Evolutionary conservation across 108 stramenopile genomes (phyloP), one percentile per base, ranked within the genome.

Genomic region (Nannochloropsis oceanica): DNA sequence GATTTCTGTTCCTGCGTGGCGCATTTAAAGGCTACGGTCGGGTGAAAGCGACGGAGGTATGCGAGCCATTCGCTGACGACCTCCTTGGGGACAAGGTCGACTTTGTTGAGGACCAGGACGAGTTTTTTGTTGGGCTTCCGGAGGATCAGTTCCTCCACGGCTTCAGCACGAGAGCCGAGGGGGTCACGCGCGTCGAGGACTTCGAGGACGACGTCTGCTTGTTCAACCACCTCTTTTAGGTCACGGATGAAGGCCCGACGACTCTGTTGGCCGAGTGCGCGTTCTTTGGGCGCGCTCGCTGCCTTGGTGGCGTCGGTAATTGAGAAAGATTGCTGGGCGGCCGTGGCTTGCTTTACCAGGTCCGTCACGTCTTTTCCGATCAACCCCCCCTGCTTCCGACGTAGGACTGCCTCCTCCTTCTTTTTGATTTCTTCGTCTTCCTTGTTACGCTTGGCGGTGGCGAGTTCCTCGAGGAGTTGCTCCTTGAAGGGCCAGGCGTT

Each of bases 111-210:
- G 5, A 99, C 98, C n/a, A 98, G 87, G 14, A 99, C 97, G 92
- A 99, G 94, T 9, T 93, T 91, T 87, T 99, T 99, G 88, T 95
- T 95, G 25, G 92, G 87, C 81, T 94, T 94, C 26, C 92, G 88
- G 81, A 96, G 84, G 73, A 96, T 95, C 43, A 94, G 91, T 46
- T 95, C 93, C 87, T 97, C 96, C 79, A 99, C 91, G 24, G 94
- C 92, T 42, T 93, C 91, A 11, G 87, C 84, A 13, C 97, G 90
- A 12, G 95, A 95, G 25, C 96, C 97, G 59, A 96, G 86, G 12
- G 99, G 99, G 93, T 99, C 98, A 24, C 99, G 93, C 44, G 97
- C 97, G 92, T 99, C 99, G 83, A 99, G 87, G 22, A 99, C 97
- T 87, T 99, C 95, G 82, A 99, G 92, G 50, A 99, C 91, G 11